These are phyloP conservation scores for Orbilia javanica DNA, from an alignment of 2,329 filamentous ascomycete species.

Conservation along the genomic window DNA sequence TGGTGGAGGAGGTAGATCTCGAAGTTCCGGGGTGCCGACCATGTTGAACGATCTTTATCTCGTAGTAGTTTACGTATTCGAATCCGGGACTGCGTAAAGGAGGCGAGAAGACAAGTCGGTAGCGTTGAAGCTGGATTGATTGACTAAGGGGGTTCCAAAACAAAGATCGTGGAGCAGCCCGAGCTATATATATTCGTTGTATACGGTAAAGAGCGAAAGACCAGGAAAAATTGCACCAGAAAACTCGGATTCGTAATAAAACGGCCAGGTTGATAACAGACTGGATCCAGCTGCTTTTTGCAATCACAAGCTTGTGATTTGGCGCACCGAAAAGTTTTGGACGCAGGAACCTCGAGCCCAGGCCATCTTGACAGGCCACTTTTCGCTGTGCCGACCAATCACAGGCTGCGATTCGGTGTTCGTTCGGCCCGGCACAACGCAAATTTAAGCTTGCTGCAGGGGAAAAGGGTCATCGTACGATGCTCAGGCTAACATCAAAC, in stretches of 20 bases:
- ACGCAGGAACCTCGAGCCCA: constrained; percentile 36
- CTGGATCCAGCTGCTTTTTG: constrained; percentile 10
- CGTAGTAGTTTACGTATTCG: background rate
- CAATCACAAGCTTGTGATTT: constrained; percentile 57
- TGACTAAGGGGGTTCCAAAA: constrained; percentile 31
- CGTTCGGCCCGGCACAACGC: constrained; percentile 44
- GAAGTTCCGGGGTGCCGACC: constrained; percentile 54
- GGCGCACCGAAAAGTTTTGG: constrained; percentile 32
- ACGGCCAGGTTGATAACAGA: constrained; percentile 5
- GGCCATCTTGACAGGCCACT: constrained; percentile 3
- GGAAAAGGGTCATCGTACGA: constrained; percentile 47
- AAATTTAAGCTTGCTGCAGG: constrained; percentile 27
- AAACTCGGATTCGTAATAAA: constrained; percentile 11
- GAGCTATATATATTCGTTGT: constrained; percentile 15
- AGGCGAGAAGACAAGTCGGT: constrained; percentile 1
- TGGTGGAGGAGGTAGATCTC: constrained; percentile 49
- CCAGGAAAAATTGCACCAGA: background rate
- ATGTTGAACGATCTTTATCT: constrained; percentile 41
- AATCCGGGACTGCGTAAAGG: background rate
- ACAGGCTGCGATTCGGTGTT: constrained; percentile 50
- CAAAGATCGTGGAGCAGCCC: constrained; percentile 1
- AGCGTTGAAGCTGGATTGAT: constrained; percentile 15
- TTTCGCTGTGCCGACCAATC: constrained; percentile 46
- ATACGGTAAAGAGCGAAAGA: background rate
- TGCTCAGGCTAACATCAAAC: constrained; percentile 53